These are phyloP conservation scores for Pelargonium fulgidum DNA, from an alignment of 441 rosid genomes.

Conservation along the genomic window DNA sequence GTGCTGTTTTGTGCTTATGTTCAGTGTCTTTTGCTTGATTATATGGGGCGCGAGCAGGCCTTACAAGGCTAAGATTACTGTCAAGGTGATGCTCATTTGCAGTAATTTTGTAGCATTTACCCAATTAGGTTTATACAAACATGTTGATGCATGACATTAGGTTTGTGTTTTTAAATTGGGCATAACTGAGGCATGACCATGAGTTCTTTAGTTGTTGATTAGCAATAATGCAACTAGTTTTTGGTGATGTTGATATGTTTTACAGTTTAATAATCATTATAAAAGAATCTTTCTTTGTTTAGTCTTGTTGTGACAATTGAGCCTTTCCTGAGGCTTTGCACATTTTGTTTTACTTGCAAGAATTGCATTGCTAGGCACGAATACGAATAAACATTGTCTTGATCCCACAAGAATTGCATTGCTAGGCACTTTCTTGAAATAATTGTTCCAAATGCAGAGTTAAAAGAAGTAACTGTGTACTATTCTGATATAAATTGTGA, in stretches of 20 bases:
- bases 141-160: no score
- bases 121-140: no score
- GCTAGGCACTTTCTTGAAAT: not conserved
- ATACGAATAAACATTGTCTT: no score
- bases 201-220: not conserved
- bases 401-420: not conserved
- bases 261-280: not conserved
- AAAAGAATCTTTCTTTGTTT: no score
- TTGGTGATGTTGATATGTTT: not conserved
- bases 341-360: not conserved
- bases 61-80: constrained; percentile 58
- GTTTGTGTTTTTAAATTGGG: no score
- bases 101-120: no score
- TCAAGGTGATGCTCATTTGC: constrained; percentile 41
- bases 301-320: no score
- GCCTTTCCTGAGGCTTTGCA: not conserved
- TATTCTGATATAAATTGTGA: no score
- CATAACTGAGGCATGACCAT: no score
- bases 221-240: not conserved
- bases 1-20: constrained; percentile 45
- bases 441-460: not conserved
- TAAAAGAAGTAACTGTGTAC: not conserved
- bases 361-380: no score
- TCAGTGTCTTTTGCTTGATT: constrained; percentile 77
- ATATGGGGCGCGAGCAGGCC: constrained; percentile 90